Conservation (phyloP, 78 protist species). For the Bigelowiella natans region DNA sequence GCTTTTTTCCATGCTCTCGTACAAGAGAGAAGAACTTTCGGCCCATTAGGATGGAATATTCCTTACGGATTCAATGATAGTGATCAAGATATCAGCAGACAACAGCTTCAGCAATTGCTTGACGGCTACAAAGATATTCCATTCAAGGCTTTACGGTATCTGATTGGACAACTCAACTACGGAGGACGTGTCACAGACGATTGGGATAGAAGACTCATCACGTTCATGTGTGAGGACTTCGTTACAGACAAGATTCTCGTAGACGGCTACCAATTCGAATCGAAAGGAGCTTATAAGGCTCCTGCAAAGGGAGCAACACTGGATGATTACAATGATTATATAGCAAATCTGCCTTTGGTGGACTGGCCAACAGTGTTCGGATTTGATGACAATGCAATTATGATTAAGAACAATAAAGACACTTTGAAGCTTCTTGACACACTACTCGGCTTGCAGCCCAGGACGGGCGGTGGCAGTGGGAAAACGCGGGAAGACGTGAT, state of each 20-base stretch:
- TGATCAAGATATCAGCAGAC: slow-evolving; percentile 24
- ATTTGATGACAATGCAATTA: slow-evolving; percentile 69
- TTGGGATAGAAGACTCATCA: slow-evolving; percentile 59
- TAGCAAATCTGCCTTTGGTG: not conserved
- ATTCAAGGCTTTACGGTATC: slow-evolving; percentile 14
- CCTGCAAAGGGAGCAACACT: not conserved
- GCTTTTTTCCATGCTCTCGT: not conserved
- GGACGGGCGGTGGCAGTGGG: slow-evolving; percentile 12
- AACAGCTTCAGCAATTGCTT: slow-evolving; percentile 38
- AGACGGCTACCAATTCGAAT: not conserved
- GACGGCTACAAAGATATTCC: slow-evolving; percentile 27
- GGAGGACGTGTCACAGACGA: slow-evolving; percentile 71
- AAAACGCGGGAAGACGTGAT: slow-evolving; percentile 11
- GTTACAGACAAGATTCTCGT: not conserved
- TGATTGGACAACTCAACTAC: slow-evolving; percentile 7
- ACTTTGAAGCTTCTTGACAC: slow-evolving; percentile 28
- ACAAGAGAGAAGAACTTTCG: slow-evolving; percentile 70
- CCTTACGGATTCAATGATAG: not conserved
- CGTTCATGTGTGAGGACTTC: slow-evolving; percentile 23
- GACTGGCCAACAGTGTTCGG: slow-evolving; percentile 62
- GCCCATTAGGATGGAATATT: slow-evolving; percentile 56
- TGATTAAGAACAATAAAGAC: slow-evolving; percentile 50
- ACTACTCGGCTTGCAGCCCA: slow-evolving; percentile 51
- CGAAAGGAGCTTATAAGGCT: not conserved
- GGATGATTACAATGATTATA: not conserved